A percentile compares a stretch with the other conserved stretches of the same genome.
Conservation (phyloP, 2,329 filamentous ascomycete genomes). For the Orbilia brochopaga region DNA sequence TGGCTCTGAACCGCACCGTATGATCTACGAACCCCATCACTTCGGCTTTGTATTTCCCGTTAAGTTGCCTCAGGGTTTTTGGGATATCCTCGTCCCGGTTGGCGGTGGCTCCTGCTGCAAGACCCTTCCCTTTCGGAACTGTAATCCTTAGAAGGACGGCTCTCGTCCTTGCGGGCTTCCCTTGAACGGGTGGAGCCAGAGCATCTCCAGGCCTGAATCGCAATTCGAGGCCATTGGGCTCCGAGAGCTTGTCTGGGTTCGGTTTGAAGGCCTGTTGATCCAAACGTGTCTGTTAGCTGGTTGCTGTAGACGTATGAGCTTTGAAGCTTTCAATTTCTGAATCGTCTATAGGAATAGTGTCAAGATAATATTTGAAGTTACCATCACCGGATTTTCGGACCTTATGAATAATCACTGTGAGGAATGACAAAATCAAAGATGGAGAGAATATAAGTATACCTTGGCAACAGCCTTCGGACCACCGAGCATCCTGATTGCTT, state of each 20-base stretch:
- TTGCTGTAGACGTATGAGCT: neutral
- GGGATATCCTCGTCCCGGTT: slow-evolving; percentile 56
- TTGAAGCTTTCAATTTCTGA: neutral
- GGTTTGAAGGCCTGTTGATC: slow-evolving; percentile 37
- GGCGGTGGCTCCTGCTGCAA: slow-evolving; percentile 67
- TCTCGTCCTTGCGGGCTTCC: slow-evolving; percentile 75
- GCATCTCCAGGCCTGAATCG: slow-evolving; percentile 40
- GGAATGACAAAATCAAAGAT: too few relatives aligned
- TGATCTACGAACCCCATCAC: slow-evolving; percentile 75
- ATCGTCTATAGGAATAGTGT: too few relatives aligned
- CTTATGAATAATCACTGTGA: too few relatives aligned
- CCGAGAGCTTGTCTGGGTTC: slow-evolving; percentile 36
- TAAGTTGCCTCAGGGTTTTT: slow-evolving; percentile 52
- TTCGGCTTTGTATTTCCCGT: slow-evolving; percentile 67
- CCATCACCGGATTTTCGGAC: too few relatives aligned
- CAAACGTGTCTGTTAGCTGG: neutral
- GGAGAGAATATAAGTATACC: too few relatives aligned
- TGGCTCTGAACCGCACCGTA: slow-evolving; percentile 82
- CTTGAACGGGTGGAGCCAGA: slow-evolving; percentile 70
- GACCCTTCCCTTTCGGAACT: slow-evolving; percentile 77
- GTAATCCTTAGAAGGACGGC: slow-evolving; percentile 87
- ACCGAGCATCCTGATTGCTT: slow-evolving; percentile 37
- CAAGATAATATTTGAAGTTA: too few relatives aligned
- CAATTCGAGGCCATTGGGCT: slow-evolving; percentile 42
- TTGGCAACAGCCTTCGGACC: slow-evolving; percentile 40